Conservation (phyloP, 768 basidiomycete genomes). For the Lentinus tigrinus region DNA sequence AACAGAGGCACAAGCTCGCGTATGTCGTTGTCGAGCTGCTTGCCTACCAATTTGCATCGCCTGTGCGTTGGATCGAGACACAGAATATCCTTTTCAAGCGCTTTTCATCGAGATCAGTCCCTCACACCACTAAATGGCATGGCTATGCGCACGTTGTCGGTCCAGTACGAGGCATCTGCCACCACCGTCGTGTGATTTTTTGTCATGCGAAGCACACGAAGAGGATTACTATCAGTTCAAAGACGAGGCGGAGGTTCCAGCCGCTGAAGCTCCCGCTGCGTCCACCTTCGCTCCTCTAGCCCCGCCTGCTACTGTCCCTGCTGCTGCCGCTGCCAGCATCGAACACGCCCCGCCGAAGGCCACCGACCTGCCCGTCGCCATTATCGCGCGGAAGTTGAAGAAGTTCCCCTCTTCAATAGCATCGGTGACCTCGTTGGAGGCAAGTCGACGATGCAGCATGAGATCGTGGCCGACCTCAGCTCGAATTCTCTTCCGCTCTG, state of each 20-base stretch:
- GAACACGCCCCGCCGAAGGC: slow-evolving; percentile 93
- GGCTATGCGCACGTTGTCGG: slow-evolving; percentile 86
- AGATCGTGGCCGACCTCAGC: slow-evolving; percentile 96
- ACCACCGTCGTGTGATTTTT: slow-evolving; percentile 74
- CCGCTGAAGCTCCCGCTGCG: slow-evolving; percentile 30
- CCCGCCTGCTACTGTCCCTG: slow-evolving; percentile 46
- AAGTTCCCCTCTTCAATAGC: slow-evolving; percentile 87
- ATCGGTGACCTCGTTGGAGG: slow-evolving; percentile 99
- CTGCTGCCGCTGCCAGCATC: slow-evolving; percentile 66
- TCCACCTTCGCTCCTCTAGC: slow-evolving; percentile 40
- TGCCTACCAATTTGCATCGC: slow-evolving; percentile 97
- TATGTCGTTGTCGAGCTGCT: slow-evolving; percentile 97
- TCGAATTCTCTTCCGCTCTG: slow-evolving; percentile 92
- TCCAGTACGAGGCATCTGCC: slow-evolving; percentile 89
- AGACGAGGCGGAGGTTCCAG: slow-evolving; percentile 71
- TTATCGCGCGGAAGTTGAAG: slow-evolving; percentile 98
- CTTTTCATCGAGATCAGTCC: slow-evolving; percentile 94
- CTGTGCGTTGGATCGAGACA: slow-evolving; percentile 99
- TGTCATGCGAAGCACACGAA: slow-evolving; percentile 94
- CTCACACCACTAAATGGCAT: slow-evolving; percentile 92
- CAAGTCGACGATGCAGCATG: slow-evolving; percentile 98
- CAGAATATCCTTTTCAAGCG: slow-evolving; percentile 90
- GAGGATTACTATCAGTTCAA: slow-evolving; percentile 98
- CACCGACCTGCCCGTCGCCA: slow-evolving; percentile 77
- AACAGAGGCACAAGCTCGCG: slow-evolving; percentile 89